A percentile compares a stretch with the other conserved stretches of the same genome.
These are phyloP conservation scores for Mimosa bimucronata DNA, from an alignment of 306 rosid genomes.

Conservation along the genomic window DNA sequence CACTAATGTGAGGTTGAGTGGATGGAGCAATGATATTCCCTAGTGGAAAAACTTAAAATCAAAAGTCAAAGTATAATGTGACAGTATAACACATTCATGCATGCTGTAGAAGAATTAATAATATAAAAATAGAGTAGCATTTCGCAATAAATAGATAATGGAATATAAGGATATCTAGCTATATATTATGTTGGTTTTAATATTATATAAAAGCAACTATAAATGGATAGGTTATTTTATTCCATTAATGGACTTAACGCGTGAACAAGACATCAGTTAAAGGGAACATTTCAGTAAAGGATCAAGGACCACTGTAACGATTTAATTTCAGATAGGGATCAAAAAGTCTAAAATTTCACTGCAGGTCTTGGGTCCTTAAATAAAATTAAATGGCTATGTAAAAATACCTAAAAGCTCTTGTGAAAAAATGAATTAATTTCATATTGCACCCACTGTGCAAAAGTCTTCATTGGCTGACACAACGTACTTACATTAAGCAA, in stretches of 20 bases:
- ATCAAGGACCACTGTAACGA: too few species aligned
- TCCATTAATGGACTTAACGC: slow-evolving; percentile 3
- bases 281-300: too few species aligned
- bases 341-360: too few species aligned
- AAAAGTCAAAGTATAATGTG: not conserved
- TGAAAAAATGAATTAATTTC: too few species aligned
- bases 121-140: not conserved
- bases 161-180: not conserved
- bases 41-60: not conserved
- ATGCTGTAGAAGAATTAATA: not conserved
- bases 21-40: not conserved
- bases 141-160: not conserved
- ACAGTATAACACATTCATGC: not conserved
- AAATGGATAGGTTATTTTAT: not conserved
- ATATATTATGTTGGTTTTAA: not conserved
- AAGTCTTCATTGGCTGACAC: too few species aligned
- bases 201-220: not conserved
- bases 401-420: too few species aligned
- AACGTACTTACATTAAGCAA: too few species aligned
- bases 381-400: too few species aligned
- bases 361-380: too few species aligned
- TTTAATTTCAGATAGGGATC: too few species aligned
- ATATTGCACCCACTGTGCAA: too few species aligned
- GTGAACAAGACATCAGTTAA: too few species aligned
- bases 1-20: slow-evolving; percentile 3